These are phyloP conservation scores for Myriosclerotinia scirpicola DNA, from an alignment of 2,329 filamentous ascomycete genomes.

Conservation along the genomic window DNA sequence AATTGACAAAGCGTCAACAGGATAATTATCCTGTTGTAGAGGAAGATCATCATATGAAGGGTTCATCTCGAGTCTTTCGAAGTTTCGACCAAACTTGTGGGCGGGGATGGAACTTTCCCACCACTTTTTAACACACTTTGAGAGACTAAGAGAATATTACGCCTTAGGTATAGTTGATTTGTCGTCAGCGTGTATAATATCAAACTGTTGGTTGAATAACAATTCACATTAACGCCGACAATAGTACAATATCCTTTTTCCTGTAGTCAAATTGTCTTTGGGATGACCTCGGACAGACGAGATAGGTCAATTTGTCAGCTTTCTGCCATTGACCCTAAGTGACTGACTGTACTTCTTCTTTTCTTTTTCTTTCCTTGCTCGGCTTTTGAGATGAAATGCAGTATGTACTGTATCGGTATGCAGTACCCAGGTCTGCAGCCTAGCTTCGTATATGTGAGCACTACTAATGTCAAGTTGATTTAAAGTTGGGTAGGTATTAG, in stretches of 20 bases:
- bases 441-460: neutral
- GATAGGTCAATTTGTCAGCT: neutral
- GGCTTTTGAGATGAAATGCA: neutral
- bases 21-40: conserved; percentile 31
- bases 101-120: neutral
- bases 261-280: conserved; percentile 5
- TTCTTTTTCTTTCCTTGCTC: neutral
- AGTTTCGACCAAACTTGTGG: neutral
- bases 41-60: conserved; percentile 19
- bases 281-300: neutral
- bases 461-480: neutral
- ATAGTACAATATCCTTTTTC: neutral
- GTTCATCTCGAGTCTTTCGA: conserved; percentile 31
- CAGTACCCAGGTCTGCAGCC: too few relatives aligned
- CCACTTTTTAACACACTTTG: neutral
- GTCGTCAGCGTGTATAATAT: neutral
- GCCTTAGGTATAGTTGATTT: neutral
- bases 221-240: conserved; percentile 16
- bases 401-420: neutral
- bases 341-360: neutral
- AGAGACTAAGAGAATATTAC: neutral
- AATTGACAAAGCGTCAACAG: conserved; percentile 30
- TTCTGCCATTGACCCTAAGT: neutral
- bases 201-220: neutral
- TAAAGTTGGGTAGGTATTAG: neutral